Base-by-base conservation (phyloP, 2,329 filamentous ascomycete species). In the Coniochaeta ligniaria region DNA sequence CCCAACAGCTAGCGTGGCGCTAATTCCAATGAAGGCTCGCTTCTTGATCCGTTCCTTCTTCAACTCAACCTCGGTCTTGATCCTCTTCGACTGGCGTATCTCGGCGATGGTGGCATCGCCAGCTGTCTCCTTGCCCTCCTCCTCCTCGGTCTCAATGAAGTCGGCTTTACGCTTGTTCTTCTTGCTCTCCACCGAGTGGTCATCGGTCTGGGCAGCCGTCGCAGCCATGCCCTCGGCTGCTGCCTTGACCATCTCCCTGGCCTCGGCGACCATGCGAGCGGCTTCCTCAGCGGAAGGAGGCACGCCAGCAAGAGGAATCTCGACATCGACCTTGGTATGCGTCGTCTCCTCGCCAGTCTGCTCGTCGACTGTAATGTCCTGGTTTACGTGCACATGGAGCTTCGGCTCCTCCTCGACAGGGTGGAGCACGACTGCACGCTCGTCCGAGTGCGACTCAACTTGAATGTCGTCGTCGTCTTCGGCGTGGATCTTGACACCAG, bases 1-100 rank as follows among this genome's bases (percentile, higher is more conserved):
- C 95, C 93, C 93, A 74, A 97, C 83, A 61, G 91, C 91, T 72
- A 97, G 82, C 55, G 91, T 95, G 61, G 92, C 92, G 64, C 88
- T 91, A 59, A 98, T 84, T 61, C 95, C 94, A 64, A 96, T 83
- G 63, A 96, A 79, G 55, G 95, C 92, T 71, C 92, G 86, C 74
- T 88, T 91, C 76, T 91, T 88, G 66, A 97, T 91, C 70, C 87
- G 90, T 76, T 96, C 89, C 77, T 92, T 93, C 74, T 88, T 88
- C 66, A 96, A 74, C 74, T 95, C 89, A 52, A 90, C 84, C 72
- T 95, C 90, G 1, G 92, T 89, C 80, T 88, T 91, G 45, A 84
- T 85, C 71, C 89, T 91, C 84, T 98, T 98, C 9, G 69, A 61
- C 59, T 69, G 63, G 36, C 63, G 65, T 55, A 61, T 63, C 8